Percentiles rank a stretch among this genome's conserved stretches.
Conservation (phyloP, 148 eudicot species). For the Vaccinium corymbosum region DNA sequence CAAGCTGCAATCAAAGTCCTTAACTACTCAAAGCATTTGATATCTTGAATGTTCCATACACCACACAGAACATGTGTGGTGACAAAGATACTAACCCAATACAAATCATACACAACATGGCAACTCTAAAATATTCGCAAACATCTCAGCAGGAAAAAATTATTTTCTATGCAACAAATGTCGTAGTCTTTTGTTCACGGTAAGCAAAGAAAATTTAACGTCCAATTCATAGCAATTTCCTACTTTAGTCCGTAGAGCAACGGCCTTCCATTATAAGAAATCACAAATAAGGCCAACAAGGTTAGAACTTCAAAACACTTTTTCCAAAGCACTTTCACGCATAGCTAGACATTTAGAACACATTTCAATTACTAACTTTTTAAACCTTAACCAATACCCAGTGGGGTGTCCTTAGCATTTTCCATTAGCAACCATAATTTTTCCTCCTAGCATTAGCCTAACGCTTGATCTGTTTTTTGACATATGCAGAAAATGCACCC, state of each 20-base stretch:
- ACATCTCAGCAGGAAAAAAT: neutral
- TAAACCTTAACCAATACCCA: neutral
- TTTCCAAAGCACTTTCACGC: neutral
- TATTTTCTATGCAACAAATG: neutral
- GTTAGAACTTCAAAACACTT: neutral
- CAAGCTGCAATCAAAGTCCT: neutral
- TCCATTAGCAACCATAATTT: neutral
- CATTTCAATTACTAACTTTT: neutral
- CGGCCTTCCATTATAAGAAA: neutral
- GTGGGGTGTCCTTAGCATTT: neutral
- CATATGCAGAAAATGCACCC: neutral
- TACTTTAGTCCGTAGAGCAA: neutral
- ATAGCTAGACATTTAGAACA: neutral
- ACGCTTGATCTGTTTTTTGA: neutral
- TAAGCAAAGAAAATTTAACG: neutral
- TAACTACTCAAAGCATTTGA: neutral
- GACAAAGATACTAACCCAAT: neutral
- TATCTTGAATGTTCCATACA: neutral
- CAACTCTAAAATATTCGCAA: neutral
- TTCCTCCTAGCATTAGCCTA: neutral
- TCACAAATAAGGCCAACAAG: neutral
- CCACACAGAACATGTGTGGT: neutral
- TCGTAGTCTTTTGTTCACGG: neutral
- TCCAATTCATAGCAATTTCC: neutral
- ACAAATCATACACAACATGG: neutral